Evolutionary conservation across 192 early-diverging fungal species (phyloP).

Genomic region (Podila clonocystis): DNA sequence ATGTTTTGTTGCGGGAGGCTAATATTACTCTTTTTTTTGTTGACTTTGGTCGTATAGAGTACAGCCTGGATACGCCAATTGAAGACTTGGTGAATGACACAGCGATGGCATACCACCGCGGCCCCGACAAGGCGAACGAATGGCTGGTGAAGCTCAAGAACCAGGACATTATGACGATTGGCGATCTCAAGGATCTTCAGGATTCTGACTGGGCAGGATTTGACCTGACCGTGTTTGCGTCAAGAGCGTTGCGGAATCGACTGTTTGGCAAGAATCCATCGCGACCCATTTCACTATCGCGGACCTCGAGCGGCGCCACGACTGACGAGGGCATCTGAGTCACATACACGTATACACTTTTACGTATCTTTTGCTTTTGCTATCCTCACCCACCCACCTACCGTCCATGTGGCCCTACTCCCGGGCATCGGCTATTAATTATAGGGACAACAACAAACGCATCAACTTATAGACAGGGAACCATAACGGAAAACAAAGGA

Average conservation of each 20-base stretch:
- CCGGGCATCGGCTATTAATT: too few relatives aligned
- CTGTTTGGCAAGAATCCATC: conserved; percentile 55
- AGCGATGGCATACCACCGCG: conserved; percentile 72
- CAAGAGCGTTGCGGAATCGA: conserved; percentile 63
- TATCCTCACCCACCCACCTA: background rate
- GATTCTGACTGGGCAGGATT: conserved; percentile 80
- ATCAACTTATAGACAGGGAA: too few relatives aligned
- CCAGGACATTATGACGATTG: conserved; percentile 85
- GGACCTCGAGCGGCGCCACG: conserved; percentile 19
- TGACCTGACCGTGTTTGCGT: conserved; percentile 66
- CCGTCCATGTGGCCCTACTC: background rate
- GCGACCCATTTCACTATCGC: conserved; percentile 14
- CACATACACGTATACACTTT: too few relatives aligned
- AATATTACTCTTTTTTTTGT: background rate
- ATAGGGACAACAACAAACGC: too few relatives aligned
- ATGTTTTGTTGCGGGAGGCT: background rate
- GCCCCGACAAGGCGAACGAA: conserved; percentile 73
- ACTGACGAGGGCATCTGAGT: conserved; percentile 28
- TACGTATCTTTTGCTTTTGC: too few relatives aligned
- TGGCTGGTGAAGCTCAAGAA: conserved; percentile 72
- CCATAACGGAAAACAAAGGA: too few relatives aligned
- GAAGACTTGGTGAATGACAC: conserved; percentile 76
- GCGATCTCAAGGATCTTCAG: conserved; percentile 75
- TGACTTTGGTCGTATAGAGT: conserved; percentile 41
- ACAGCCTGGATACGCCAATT: conserved; percentile 66